Percentiles rank a stretch among this genome's conserved stretches.
Evolutionary conservation across 2,329 filamentous ascomycete species (phyloP).

Genomic region (Allantophomopsis lycopodina): DNA sequence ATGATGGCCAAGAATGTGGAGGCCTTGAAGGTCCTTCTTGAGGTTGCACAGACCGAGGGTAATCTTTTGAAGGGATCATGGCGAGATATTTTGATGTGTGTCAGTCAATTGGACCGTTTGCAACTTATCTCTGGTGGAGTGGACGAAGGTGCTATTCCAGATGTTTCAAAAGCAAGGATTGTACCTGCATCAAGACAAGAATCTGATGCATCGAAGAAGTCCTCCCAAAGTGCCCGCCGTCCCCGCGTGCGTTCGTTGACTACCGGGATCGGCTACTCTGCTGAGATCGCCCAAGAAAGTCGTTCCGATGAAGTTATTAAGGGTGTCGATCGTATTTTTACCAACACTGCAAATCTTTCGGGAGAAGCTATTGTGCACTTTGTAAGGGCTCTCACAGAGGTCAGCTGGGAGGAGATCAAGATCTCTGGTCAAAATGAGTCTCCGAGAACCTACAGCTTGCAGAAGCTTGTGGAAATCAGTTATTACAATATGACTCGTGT

Average conservation of each 20-base stretch:
- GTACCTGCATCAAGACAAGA: slow-evolving; percentile 39
- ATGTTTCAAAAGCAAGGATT: slow-evolving; percentile 75
- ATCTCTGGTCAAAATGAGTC: slow-evolving; percentile 93
- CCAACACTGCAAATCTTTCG: slow-evolving; percentile 83
- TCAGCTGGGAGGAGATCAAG: slow-evolving; percentile 98
- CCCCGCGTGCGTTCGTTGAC: slow-evolving; percentile 31
- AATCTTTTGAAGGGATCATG: slow-evolving; percentile 82
- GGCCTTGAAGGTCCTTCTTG: slow-evolving; percentile 79
- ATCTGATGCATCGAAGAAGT: slow-evolving; percentile 46
- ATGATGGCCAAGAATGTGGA: slow-evolving; percentile 96
- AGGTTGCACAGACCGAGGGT: slow-evolving; percentile 85
- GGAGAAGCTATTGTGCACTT: slow-evolving; percentile 95
- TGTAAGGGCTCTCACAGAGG: slow-evolving; percentile 79
- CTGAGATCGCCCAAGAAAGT: slow-evolving; percentile 82
- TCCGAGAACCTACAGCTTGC: slow-evolving; percentile 89
- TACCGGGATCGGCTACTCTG: slow-evolving; percentile 35
- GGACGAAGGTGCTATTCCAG: slow-evolving; percentile 82
- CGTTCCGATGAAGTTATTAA: slow-evolving; percentile 88
- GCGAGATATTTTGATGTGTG: slow-evolving; percentile 89
- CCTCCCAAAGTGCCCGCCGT: slow-evolving; percentile 40
- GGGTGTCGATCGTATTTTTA: slow-evolving; percentile 90
- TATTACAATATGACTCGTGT: slow-evolving; percentile 99
- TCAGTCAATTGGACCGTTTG: slow-evolving; percentile 89
- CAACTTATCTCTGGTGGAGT: slow-evolving; percentile 92
- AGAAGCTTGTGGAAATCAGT: slow-evolving; percentile 97